Conservation (phyloP, 768 basidiomycete genomes). For the Suillus sp. region DNA sequence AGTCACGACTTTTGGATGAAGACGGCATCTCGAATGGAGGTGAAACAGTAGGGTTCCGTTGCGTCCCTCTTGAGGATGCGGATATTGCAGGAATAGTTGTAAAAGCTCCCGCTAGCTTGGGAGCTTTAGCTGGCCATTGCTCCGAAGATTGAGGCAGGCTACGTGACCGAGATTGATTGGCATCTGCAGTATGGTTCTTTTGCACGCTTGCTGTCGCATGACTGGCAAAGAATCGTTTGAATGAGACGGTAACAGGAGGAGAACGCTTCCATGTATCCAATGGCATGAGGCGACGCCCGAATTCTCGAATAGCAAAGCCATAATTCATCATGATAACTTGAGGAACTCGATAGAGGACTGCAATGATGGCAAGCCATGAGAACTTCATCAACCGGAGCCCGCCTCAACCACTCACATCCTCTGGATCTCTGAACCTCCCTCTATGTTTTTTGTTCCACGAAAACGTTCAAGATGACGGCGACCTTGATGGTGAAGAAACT, state of each 20-base stretch:
- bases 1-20: constrained; percentile 24
- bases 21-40: constrained; percentile 32
- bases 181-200: constrained; percentile 31
- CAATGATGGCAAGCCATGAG: not conserved
- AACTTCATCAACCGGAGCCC: not conserved
- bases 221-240: constrained; percentile 53
- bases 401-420: not conserved
- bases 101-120: constrained; percentile 11
- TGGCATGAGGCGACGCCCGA: constrained; percentile 63
- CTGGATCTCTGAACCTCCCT: not conserved
- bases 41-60: constrained; percentile 19
- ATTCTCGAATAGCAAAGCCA: constrained; percentile 43
- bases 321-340: constrained; percentile 46
- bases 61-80: constrained; percentile 15
- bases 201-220: constrained; percentile 33
- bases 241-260: constrained; percentile 24
- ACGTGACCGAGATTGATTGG: constrained; percentile 10
- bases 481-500: not conserved
- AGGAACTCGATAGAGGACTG: constrained; percentile 23
- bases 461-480: not conserved
- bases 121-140: constrained; percentile 23
- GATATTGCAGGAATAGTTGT: constrained; percentile 5
- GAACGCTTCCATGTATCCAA: constrained; percentile 41
- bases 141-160: constrained; percentile 9
- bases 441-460: not conserved